phyloP scores from a whole-genome alignment of 2,329 filamentous ascomycete species.

The Fusarium algeriense region DNA sequence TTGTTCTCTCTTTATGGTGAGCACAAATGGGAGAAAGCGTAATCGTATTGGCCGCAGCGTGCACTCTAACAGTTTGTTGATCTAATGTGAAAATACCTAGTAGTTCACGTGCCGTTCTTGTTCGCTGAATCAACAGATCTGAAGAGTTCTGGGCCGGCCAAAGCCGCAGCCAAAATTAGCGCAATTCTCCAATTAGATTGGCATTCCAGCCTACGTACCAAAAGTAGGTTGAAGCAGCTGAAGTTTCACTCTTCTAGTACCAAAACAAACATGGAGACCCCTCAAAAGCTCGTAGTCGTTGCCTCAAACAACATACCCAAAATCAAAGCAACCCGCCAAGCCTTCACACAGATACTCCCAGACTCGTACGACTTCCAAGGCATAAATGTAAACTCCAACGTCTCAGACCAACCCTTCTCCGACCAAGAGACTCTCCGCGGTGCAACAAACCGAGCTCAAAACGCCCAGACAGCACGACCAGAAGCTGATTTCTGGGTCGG shows the following conservation, averaged over 20 bases:
- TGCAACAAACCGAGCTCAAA: constrained; percentile 53
- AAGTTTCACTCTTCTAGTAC: background rate
- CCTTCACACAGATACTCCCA: constrained; percentile 55
- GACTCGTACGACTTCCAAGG: constrained; percentile 44
- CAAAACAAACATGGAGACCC: background rate
- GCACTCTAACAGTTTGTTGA: too few relatives aligned
- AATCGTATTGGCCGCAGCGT: too few relatives aligned
- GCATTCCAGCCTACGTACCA: too few relatives aligned
- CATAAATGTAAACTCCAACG: constrained; percentile 53
- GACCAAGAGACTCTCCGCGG: constrained; percentile 55
- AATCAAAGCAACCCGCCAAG: constrained; percentile 52
- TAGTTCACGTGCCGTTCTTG: too few relatives aligned
- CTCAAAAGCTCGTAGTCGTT: constrained; percentile 45
- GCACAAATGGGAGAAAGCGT: too few relatives aligned
- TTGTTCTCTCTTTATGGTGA: too few relatives aligned
- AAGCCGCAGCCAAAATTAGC: too few relatives aligned
- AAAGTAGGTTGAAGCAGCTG: too few relatives aligned
- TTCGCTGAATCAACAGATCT: too few relatives aligned
- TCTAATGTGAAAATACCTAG: too few relatives aligned
- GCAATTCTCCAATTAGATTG: too few relatives aligned
- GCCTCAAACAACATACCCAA: constrained; percentile 58
- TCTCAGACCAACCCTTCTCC: constrained; percentile 56
- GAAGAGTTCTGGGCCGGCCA: too few relatives aligned
- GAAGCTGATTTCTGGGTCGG: constrained; percentile 57
- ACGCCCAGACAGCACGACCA: constrained; percentile 48